Evolutionary conservation across 2,329 filamentous ascomycete species (phyloP).

Genomic region (Colletotrichum graminicola): DNA sequence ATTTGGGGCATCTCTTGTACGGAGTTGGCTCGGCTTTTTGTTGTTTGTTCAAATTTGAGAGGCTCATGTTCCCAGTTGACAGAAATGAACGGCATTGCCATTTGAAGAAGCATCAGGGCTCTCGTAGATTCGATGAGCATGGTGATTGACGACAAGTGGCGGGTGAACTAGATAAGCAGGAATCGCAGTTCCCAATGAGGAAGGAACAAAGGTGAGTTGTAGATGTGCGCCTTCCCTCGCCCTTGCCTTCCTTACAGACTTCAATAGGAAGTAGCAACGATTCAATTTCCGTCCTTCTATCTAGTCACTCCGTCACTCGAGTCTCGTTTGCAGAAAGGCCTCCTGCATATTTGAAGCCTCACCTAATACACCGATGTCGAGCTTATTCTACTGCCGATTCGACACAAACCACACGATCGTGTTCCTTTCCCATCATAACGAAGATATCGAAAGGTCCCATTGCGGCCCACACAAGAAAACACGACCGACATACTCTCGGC

Average conservation of each 20-base stretch:
- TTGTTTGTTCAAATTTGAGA: slow-evolving; percentile 8
- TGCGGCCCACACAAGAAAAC: neutral
- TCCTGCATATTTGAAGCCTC: neutral
- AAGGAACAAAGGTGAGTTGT: slow-evolving; percentile 5
- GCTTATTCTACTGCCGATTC: neutral
- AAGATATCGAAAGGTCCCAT: neutral
- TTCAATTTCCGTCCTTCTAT: neutral
- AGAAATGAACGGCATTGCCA: slow-evolving; percentile 1
- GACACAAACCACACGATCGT: neutral
- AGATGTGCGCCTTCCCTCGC: neutral
- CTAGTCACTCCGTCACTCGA: neutral
- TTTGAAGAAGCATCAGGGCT: neutral
- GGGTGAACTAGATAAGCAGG: no score
- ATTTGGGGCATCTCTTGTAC: slow-evolving; percentile 29
- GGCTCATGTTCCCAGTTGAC: neutral
- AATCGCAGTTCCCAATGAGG: neutral
- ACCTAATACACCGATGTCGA: neutral
- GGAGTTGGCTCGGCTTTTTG: slow-evolving; percentile 35
- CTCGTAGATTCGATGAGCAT: neutral
- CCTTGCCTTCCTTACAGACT: neutral
- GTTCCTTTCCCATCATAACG: neutral
- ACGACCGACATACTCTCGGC: neutral
- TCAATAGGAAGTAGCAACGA: no score
- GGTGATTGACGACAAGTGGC: neutral
- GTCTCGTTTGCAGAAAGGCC: neutral